Conservation (phyloP, 2,329 filamentous ascomycete genomes). For the Colletotrichum sojae region DNA sequence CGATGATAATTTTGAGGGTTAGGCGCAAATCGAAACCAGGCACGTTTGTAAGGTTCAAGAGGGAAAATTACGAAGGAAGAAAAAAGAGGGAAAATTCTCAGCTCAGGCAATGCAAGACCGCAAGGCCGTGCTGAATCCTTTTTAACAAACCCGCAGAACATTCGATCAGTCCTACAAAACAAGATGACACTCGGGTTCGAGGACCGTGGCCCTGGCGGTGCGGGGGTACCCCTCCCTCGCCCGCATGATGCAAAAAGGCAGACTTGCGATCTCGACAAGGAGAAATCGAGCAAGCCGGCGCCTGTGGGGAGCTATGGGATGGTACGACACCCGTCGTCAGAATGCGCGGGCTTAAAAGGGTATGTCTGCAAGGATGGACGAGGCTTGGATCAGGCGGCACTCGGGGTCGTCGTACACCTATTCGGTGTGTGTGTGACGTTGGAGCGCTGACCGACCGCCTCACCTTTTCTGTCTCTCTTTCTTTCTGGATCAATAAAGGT, state of each 20-base stretch:
- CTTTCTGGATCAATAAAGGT: not conserved
- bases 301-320: not conserved
- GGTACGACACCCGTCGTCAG: constrained; percentile 23
- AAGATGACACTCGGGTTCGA: constrained; percentile 6
- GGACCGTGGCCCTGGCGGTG: constrained; percentile 19
- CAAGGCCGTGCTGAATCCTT: constrained; percentile 25
- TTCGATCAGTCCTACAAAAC: constrained; percentile 8
- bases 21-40: too few relatives aligned
- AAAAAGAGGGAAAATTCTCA: not conserved
- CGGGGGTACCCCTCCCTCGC: not conserved
- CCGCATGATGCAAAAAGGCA: constrained; percentile 28
- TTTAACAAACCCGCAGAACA: constrained; percentile 20
- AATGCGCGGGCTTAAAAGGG: constrained; percentile 12
- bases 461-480: not conserved
- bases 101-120: not conserved
- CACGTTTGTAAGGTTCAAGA: not conserved
- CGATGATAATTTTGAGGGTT: too few relatives aligned
- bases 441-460: constrained; percentile 6
- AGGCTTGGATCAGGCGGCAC: constrained; percentile 35
- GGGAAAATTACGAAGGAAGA: not conserved
- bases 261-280: constrained; percentile 1
- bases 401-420: not conserved
- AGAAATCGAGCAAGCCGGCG: not conserved
- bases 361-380: constrained; percentile 18
- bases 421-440: constrained; percentile 27